Conservation (phyloP, 2,329 filamentous ascomycete species). For the Chlorencoelia australis region DNA sequence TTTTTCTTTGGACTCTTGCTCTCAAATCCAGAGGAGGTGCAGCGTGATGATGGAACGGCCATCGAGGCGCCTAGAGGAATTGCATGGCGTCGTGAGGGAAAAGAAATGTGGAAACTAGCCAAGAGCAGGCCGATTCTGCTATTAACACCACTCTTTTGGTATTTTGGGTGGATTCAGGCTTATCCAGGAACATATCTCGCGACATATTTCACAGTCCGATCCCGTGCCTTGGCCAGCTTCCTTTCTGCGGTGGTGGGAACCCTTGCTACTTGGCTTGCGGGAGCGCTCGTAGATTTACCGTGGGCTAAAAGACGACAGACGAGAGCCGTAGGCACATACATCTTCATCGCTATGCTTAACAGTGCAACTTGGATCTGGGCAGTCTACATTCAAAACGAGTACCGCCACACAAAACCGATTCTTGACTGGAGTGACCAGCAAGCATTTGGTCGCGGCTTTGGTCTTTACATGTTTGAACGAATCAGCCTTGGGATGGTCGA, state of each 20-base stretch:
- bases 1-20: constrained; percentile 33
- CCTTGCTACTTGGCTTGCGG: constrained; percentile 29
- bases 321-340: constrained; percentile 32
- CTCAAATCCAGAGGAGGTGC: constrained; percentile 35
- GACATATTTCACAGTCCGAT: constrained; percentile 33
- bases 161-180: constrained; percentile 31
- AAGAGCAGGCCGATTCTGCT: constrained; percentile 29
- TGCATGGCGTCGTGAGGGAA: constrained; percentile 25
- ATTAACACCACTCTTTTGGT: constrained; percentile 29
- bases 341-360: constrained; percentile 33
- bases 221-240: constrained; percentile 29
- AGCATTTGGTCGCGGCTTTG: constrained; percentile 33
- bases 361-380: constrained; percentile 39
- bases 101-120: constrained; percentile 29
- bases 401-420: constrained; percentile 32
- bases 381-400: constrained; percentile 37
- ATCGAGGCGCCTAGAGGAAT: constrained; percentile 26
- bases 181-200: constrained; percentile 33
- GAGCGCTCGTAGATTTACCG: constrained; percentile 29
- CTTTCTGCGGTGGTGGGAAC: constrained; percentile 48
- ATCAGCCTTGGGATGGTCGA: constrained; percentile 32
- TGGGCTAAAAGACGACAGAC: constrained; percentile 32
- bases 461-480: constrained; percentile 33
- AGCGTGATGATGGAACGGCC: constrained; percentile 32
- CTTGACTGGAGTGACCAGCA: constrained; percentile 35